Evolutionary conservation across 495 filamentous ascomycete species (phyloP).

Genomic region (Tuber magnatum): DNA sequence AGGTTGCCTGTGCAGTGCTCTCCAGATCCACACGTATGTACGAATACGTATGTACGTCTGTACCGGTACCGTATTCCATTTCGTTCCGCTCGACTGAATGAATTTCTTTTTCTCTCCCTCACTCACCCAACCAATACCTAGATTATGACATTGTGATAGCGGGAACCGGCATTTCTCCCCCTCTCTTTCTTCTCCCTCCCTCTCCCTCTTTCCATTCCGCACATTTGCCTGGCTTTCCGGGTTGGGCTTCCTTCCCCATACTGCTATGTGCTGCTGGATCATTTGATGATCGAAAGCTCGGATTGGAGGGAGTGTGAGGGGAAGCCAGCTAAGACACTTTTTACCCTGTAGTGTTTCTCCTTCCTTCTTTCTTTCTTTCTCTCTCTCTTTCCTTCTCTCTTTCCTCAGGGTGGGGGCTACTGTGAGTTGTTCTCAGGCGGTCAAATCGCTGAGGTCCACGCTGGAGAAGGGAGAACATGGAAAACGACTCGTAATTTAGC

Average conservation of each 20-base stretch:
- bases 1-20: neutral
- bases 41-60: neutral
- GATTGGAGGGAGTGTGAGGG: neutral
- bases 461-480: neutral
- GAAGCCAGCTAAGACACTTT: neutral
- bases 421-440: neutral
- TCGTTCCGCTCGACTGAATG: neutral
- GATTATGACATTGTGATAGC: neutral
- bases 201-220: neutral
- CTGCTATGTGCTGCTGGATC: neutral
- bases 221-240: neutral
- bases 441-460: neutral
- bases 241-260: neutral
- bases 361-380: neutral
- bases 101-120: neutral
- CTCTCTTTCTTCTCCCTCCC: neutral
- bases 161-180: neutral
- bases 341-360: neutral
- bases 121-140: neutral
- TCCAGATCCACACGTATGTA: neutral
- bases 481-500: neutral
- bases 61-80: neutral
- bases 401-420: neutral
- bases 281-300: neutral
- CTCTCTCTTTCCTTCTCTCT: neutral